These are phyloP conservation scores for Aspergillus homomorphus DNA, from an alignment of 495 filamentous ascomycete genomes.

Conservation along the genomic window DNA sequence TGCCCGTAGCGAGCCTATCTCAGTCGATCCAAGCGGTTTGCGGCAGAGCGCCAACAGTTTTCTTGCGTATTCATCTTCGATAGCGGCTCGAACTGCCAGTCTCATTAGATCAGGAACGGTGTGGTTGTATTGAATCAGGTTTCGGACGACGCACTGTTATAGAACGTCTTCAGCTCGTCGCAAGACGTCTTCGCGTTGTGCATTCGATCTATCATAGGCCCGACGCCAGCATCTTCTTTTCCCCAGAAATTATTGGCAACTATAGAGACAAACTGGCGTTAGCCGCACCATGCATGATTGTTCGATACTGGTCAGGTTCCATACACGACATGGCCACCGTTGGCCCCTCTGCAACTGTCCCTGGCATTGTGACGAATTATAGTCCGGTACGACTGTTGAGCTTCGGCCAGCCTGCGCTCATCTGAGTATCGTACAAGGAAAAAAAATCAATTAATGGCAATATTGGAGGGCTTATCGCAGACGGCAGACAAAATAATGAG, in stretches of 20 bases:
- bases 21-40: slow-evolving; percentile 86
- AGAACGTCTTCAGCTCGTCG: slow-evolving; percentile 92
- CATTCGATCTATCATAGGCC: slow-evolving; percentile 92
- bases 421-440: slow-evolving; percentile 22
- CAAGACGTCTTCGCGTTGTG: slow-evolving; percentile 91
- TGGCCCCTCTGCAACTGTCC: slow-evolving; percentile 59
- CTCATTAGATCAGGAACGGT: slow-evolving; percentile 8
- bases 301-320: slow-evolving; percentile 10
- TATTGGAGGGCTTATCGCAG: slow-evolving; percentile 4
- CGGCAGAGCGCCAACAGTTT: slow-evolving; percentile 83
- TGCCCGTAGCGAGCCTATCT: slow-evolving; percentile 74
- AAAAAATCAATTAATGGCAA: slow-evolving; percentile 15
- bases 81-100: slow-evolving; percentile 71
- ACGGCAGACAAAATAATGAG: neutral
- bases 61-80: slow-evolving; percentile 97
- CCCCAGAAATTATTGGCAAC: slow-evolving; percentile 99
- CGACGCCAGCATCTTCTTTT: slow-evolving; percentile 95
- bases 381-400: slow-evolving; percentile 24
- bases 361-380: slow-evolving; percentile 53
- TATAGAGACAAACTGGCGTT: slow-evolving; percentile 33
- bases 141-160: slow-evolving; percentile 56
- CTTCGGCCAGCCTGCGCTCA: slow-evolving; percentile 46
- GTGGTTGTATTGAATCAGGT: neutral
- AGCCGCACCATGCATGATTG: slow-evolving; percentile 5
- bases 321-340: slow-evolving; percentile 63